Base-by-base conservation (phyloP, 2,329 filamentous ascomycete genomes). In the Canariomyces notabilis region DNA sequence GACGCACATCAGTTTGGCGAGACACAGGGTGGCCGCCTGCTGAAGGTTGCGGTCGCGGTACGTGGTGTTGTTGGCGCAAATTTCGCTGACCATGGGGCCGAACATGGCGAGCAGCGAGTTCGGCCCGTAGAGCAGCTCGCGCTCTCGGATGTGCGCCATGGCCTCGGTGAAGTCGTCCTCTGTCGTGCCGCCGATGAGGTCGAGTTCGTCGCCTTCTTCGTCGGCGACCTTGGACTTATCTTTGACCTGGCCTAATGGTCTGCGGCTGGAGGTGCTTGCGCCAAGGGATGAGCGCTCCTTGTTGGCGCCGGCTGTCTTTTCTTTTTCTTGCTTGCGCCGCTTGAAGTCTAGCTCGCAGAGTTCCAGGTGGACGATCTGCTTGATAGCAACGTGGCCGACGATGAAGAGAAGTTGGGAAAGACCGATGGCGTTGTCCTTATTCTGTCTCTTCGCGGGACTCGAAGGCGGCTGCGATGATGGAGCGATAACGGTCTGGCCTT, bases 321-420 rank as follows among this genome's bases (percentile, higher is more conserved):
- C 87, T 57, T 89, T 88, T 50, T 93, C 88, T 33, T 87, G 85
- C 73, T 98, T 98, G 55, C 91, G 80, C 44, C 91, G 86, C 73
- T 98, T 98, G 68, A 98, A 98, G 66, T 98, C 93, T 40, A 93
- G 81, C 63, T 98, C 93, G 64, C 90, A 95, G n/a, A 97, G 76
- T 60, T 98, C 93, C 9, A 98, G 79, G 64, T 98, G 93, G 1
- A 98, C 94, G 57, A 98, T 98, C 63, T 98, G 94, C 70, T 98
- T 98, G 63, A 98, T 93, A 12, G 93, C 93, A 38, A 97, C 87
- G 61, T 98, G 93, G 0, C 93, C 93, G 22, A 97, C 91, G 29
- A 95, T 85, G 63, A 97, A 97, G 0, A 98, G 75, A 2, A 98
- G 76, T 60, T 97, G 93, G 0, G 93, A 95, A 2, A 98, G 74